These are phyloP conservation scores for Moesziomyces parantarcticus DNA, from an alignment of 1,284 basidiomycete species.

Conservation along the genomic window DNA sequence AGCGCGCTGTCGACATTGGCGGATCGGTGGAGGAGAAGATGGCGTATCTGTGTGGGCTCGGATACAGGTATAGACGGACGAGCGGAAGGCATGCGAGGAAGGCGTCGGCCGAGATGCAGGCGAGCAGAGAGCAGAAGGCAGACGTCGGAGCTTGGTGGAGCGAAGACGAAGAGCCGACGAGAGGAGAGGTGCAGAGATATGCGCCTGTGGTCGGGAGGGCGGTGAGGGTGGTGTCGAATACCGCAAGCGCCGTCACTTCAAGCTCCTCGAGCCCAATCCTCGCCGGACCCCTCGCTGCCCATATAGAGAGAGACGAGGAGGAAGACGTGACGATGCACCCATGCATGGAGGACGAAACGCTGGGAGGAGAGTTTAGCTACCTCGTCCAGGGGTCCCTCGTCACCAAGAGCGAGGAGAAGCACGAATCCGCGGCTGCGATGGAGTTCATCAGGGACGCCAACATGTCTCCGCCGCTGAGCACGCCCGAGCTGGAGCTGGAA, in stretches of 20 bases:
- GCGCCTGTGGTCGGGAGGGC: constrained; percentile 3
- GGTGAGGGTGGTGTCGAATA: constrained; percentile 22
- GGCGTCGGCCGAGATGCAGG: constrained; percentile 3
- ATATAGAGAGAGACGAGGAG: background rate
- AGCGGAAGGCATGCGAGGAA: constrained; percentile 10
- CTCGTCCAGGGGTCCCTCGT: constrained; percentile 17
- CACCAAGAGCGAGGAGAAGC: no score
- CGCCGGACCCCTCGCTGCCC: constrained; percentile 1
- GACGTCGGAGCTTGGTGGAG: constrained; percentile 13
- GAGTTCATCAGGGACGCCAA: background rate
- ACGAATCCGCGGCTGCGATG: background rate
- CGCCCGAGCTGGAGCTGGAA: constrained; percentile 32
- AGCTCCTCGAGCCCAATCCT: constrained; percentile 22
- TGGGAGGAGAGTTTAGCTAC: constrained; percentile 31
- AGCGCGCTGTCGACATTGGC: constrained; percentile 1
- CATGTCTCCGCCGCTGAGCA: constrained; percentile 35
- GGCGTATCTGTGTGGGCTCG: constrained; percentile 44
- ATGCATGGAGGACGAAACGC: no score
- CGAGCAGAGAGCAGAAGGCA: background rate
- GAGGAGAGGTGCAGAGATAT: constrained; percentile 10
- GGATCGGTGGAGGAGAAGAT: constrained; percentile 33
- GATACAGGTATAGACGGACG: constrained; percentile 22
- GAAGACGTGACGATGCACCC: constrained; percentile 15
- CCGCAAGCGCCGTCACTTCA: constrained; percentile 15
- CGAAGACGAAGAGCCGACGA: constrained; percentile 5